A percentile compares a stretch with the other conserved stretches of the same genome.
Evolutionary conservation across 2,329 filamentous ascomycete genomes (phyloP).

Genomic region (Monilinia vaccinii-corymbosi): DNA sequence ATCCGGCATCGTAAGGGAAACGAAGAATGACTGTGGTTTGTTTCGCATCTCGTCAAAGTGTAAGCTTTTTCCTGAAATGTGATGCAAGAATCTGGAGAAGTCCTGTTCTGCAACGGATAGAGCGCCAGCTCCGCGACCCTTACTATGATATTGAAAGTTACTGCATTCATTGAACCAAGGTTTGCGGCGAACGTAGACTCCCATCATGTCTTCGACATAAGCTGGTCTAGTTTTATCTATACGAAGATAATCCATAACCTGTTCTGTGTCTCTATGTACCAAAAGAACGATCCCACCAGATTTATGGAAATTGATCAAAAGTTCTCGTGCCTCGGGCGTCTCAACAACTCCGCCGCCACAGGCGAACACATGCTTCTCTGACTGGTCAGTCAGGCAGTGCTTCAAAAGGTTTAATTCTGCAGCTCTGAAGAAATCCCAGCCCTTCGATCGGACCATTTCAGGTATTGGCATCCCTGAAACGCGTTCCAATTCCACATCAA

Average conservation of each 20-base stretch:
- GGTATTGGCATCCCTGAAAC: conserved; percentile 69
- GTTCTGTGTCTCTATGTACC: conserved; percentile 77
- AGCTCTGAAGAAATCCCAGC: conserved; percentile 83
- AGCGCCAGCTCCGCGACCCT: conserved; percentile 37
- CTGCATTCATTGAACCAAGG: conserved; percentile 89
- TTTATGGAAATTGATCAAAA: conserved; percentile 65
- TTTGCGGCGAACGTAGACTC: conserved; percentile 81
- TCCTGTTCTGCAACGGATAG: conserved; percentile 39
- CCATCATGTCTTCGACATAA: conserved; percentile 85
- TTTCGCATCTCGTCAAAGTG: conserved; percentile 49
- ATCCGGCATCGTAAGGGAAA: conserved; percentile 77
- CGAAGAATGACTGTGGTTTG: conserved; percentile 79
- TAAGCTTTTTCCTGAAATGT: conserved; percentile 54
- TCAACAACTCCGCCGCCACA: conserved; percentile 94
- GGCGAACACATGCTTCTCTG: conserved; percentile 73
- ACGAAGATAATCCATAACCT: conserved; percentile 81
- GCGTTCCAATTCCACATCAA: conserved; percentile 79
- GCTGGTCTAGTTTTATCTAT: conserved; percentile 86
- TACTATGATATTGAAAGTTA: conserved; percentile 88
- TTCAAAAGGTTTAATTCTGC: conserved; percentile 69
- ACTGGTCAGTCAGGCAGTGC: conserved; percentile 64
- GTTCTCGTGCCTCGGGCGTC: conserved; percentile 64
- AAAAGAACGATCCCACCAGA: conserved; percentile 76
- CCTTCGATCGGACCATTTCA: conserved; percentile 65
- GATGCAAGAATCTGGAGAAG: conserved; percentile 62